phyloP scores from a whole-genome alignment of 805 yeast genomes.

The Kodamaea jinghongensis region DNA sequence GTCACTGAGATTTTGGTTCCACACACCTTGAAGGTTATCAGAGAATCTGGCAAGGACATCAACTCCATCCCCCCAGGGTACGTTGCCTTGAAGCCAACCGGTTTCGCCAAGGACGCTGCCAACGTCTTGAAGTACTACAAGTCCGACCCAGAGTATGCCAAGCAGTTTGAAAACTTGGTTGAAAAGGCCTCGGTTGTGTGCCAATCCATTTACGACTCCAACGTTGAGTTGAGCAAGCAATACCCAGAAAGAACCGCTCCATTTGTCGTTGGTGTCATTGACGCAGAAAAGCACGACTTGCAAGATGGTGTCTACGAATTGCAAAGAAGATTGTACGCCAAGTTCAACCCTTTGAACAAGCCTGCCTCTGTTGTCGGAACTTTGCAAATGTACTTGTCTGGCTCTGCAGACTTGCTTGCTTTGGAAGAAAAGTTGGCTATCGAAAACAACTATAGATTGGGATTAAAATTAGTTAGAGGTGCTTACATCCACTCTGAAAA shows the following conservation, averaged over 20 bases:
- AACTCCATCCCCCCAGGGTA: constrained; percentile 85
- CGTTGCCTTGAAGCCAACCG: constrained; percentile 92
- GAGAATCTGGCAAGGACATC: constrained; percentile 42
- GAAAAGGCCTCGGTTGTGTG: constrained; percentile 65
- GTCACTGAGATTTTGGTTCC: constrained; percentile 68
- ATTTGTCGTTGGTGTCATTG: constrained; percentile 74
- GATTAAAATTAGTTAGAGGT: constrained; percentile 90
- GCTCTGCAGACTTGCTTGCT: constrained; percentile 59
- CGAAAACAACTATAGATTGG: constrained; percentile 63
- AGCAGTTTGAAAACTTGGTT: constrained; percentile 55
- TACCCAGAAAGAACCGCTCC: constrained; percentile 70
- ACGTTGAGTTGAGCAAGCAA: constrained; percentile 43
- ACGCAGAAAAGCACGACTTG: constrained; percentile 86
- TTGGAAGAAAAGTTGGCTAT: constrained; percentile 65
- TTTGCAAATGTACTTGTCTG: constrained; percentile 84
- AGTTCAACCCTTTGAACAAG: constrained; percentile 59
- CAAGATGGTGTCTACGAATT: constrained; percentile 90
- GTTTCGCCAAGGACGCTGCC: constrained; percentile 75
- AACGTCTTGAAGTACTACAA: constrained; percentile 61
- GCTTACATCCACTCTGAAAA: constrained; percentile 92
- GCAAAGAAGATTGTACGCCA: constrained; percentile 75
- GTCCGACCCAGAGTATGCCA: constrained; percentile 39
- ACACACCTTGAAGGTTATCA: constrained; percentile 61
- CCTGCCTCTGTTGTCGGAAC: constrained; percentile 82
- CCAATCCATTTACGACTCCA: constrained; percentile 52